Percentiles rank a stretch among this genome's conserved stretches.
These are phyloP conservation scores for Plasmodium yoelii DNA, from an alignment of 169 alveolate species.

Conservation along the genomic window DNA sequence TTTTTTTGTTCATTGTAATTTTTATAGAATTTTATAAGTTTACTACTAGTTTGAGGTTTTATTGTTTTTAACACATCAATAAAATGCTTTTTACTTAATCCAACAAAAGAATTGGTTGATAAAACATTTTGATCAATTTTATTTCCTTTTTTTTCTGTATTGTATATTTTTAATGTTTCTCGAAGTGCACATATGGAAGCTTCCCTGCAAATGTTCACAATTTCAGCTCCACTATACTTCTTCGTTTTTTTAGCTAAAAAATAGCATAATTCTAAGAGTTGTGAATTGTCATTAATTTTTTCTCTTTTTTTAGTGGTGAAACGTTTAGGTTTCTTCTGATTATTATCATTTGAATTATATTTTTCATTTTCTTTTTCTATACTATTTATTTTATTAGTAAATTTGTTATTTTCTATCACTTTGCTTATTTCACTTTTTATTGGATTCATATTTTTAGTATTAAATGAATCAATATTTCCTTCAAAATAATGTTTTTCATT, in stretches of 20 bases:
- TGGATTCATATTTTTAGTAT: background rate
- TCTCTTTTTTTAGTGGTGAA: background rate
- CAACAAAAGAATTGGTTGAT: conserved; percentile 22
- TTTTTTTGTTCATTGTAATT: conserved; percentile 69
- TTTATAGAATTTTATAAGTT: conserved; percentile 77
- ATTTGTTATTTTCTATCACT: background rate
- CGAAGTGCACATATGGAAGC: conserved; percentile 88
- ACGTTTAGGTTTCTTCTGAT: background rate
- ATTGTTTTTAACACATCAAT: conserved; percentile 72
- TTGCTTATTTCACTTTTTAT: background rate
- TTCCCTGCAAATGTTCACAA: conserved; percentile 92
- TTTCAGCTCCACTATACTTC: conserved; percentile 97
- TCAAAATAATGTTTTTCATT: conserved; percentile 28
- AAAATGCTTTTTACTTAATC: conserved; percentile 75
- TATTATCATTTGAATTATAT: background rate
- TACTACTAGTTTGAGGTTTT: conserved; percentile 79
- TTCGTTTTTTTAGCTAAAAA: conserved; percentile 93
- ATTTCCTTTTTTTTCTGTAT: conserved; percentile 2
- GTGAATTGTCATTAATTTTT: conserved; percentile 78
- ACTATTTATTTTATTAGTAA: background rate
- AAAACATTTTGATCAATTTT: conserved; percentile 1
- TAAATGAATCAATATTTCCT: conserved; percentile 5
- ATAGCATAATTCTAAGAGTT: conserved; percentile 84
- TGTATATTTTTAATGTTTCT: conserved; percentile 67
- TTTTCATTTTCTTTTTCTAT: background rate